Evolutionary conservation across 768 basidiomycete species (phyloP).

Genomic region (Macrolepiota albuminosa): DNA sequence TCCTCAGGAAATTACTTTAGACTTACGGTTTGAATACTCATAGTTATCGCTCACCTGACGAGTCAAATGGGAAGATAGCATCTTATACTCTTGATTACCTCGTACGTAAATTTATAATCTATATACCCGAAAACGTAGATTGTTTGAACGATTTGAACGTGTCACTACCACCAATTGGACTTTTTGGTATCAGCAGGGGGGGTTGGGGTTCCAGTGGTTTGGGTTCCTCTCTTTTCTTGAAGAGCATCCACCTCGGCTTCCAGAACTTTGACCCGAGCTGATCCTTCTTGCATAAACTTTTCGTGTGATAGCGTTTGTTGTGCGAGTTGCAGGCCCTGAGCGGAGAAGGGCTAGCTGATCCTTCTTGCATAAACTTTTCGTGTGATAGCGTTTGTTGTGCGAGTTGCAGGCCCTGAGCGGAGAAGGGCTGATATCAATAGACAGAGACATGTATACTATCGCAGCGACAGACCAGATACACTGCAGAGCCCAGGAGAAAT

Average conservation of each 20-base stretch:
- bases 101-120: slow-evolving; percentile 3
- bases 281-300: slow-evolving; percentile 63
- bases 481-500: slow-evolving; percentile 70
- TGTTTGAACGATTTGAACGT: background rate
- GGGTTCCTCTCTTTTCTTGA: slow-evolving; percentile 23
- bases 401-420: slow-evolving; percentile 58
- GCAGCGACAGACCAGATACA: slow-evolving; percentile 56
- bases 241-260: slow-evolving; percentile 55
- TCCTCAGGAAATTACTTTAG: slow-evolving; percentile 46
- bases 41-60: background rate
- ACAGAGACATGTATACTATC: background rate
- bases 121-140: slow-evolving; percentile 1
- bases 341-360: slow-evolving; percentile 20
- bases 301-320: slow-evolving; percentile 66
- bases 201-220: background rate
- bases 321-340: slow-evolving; percentile 60
- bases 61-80: background rate
- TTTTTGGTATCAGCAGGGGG: slow-evolving; percentile 9
- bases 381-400: slow-evolving; percentile 59
- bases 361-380: slow-evolving; percentile 67
- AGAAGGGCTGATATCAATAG: slow-evolving; percentile 2
- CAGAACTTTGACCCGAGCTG: slow-evolving; percentile 42
- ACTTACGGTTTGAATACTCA: slow-evolving; percentile 2
- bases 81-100: slow-evolving; percentile 2
- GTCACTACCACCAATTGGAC: slow-evolving; percentile 14